A percentile compares a stretch with the other conserved stretches of the same genome.
phyloP scores from a whole-genome alignment of 2,329 filamentous ascomycete genomes.

The Fusarium sp. region DNA sequence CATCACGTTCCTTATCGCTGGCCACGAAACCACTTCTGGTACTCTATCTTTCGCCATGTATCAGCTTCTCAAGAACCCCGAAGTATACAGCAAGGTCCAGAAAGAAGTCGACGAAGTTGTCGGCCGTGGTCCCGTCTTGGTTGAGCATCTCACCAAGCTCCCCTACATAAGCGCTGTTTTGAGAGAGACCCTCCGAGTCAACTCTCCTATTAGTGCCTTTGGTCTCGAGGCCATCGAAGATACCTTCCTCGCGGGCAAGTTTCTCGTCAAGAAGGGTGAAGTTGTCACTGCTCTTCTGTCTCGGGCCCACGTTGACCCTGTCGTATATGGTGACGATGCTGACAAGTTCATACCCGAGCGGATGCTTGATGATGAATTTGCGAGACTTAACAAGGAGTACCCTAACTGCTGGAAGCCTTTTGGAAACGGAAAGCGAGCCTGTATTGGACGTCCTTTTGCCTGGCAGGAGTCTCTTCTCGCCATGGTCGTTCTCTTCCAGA shows the following conservation, averaged over 20 bases:
- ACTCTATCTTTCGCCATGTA: constrained; percentile 72
- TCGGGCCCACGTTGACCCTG: constrained; percentile 68
- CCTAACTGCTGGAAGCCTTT: constrained; percentile 77
- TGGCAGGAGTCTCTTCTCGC: constrained; percentile 76
- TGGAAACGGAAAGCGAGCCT: constrained; percentile 74
- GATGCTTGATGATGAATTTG: constrained; percentile 75
- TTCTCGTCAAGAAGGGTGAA: constrained; percentile 63
- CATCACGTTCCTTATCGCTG: constrained; percentile 76
- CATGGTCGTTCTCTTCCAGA: constrained; percentile 72
- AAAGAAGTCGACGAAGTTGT: constrained; percentile 74
- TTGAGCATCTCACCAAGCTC: constrained; percentile 71
- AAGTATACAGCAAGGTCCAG: constrained; percentile 67
- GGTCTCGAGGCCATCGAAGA: constrained; percentile 63
- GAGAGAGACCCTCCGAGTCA: constrained; percentile 71
- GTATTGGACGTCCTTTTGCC: constrained; percentile 78
- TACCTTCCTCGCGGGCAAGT: constrained; percentile 68
- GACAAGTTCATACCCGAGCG: constrained; percentile 74
- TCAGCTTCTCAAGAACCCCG: constrained; percentile 70
- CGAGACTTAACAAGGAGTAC: constrained; percentile 67
- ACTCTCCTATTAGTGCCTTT: constrained; percentile 68
- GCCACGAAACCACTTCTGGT: constrained; percentile 77
- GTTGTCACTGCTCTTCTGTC: constrained; percentile 59
- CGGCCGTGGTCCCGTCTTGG: constrained; percentile 64
- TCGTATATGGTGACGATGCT: constrained; percentile 72
- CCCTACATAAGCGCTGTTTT: constrained; percentile 72